phyloP scores from a whole-genome alignment of 108 stramenopile species.

The Schizochytrium sp. region DNA sequence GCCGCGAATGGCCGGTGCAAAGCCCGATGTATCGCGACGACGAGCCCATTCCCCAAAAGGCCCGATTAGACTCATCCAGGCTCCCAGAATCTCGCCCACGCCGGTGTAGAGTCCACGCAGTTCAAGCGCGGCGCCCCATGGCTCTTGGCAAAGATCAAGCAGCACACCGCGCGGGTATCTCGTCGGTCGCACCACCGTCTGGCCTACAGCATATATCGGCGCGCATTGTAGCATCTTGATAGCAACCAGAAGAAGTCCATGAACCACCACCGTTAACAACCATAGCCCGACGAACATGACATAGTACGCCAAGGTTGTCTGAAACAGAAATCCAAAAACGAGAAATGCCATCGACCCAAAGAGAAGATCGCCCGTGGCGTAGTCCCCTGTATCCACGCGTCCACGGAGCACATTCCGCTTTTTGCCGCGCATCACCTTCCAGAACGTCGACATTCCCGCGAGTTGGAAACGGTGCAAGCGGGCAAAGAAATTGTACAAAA shows the following conservation, averaged over 20 bases:
- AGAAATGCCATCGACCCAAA: constrained; percentile 6
- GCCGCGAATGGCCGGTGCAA: not conserved
- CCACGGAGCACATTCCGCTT: not conserved
- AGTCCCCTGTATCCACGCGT: not conserved
- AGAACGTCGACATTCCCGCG: not conserved
- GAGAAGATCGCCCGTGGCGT: not conserved
- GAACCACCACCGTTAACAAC: not conserved
- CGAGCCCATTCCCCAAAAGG: not conserved
- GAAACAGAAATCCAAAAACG: not conserved
- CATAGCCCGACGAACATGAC: not conserved
- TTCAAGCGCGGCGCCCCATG: not conserved
- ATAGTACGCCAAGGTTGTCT: not conserved
- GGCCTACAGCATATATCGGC: not conserved
- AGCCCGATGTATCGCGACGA: not conserved
- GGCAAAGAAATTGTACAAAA: constrained; percentile 4
- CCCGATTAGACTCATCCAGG: not conserved
- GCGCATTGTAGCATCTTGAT: not conserved
- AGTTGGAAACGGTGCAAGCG: not conserved
- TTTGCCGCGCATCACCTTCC: constrained; percentile 6
- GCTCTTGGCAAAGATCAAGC: not conserved
- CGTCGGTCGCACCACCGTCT: not conserved
- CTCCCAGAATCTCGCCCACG: not conserved
- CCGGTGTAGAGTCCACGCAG: not conserved
- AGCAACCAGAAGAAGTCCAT: not conserved
- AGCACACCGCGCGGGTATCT: not conserved